These are phyloP conservation scores for Kluyveromyces aestuarii DNA, from an alignment of 805 yeast species.

Conservation along the genomic window DNA sequence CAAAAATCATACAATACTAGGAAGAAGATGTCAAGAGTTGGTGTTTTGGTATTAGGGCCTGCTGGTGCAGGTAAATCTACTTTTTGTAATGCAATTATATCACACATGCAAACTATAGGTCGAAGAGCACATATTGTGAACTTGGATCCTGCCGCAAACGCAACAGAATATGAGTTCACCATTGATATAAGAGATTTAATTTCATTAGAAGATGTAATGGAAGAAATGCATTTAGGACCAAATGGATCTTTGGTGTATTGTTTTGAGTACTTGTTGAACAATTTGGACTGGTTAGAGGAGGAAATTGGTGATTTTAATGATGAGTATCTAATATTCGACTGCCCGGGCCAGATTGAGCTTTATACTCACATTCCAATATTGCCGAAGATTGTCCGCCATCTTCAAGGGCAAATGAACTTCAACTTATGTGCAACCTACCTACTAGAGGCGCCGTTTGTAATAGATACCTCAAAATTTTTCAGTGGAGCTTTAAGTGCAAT, in stretches of 20 bases:
- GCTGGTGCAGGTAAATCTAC: slow-evolving; percentile 97
- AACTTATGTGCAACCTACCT: slow-evolving; percentile 87
- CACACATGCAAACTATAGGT: slow-evolving; percentile 84
- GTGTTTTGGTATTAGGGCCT: slow-evolving; percentile 89
- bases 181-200: slow-evolving; percentile 88
- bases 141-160: slow-evolving; percentile 95
- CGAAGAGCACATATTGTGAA: slow-evolving; percentile 92
- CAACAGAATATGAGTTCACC: slow-evolving; percentile 83
- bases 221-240: slow-evolving; percentile 87
- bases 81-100: slow-evolving; percentile 78
- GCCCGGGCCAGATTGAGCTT: slow-evolving; percentile 95
- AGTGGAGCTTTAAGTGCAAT: slow-evolving; percentile 94
- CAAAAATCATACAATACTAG: neutral
- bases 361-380: slow-evolving; percentile 91
- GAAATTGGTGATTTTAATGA: slow-evolving; percentile 94
- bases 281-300: slow-evolving; percentile 95
- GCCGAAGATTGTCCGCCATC: slow-evolving; percentile 81
- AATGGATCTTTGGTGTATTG: slow-evolving; percentile 92
- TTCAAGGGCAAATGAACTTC: slow-evolving; percentile 71
- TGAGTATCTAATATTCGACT: slow-evolving; percentile 88
- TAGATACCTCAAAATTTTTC: slow-evolving; percentile 86
- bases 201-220: slow-evolving; percentile 90
- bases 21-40: slow-evolving; percentile 76
- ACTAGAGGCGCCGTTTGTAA: slow-evolving; percentile 87
- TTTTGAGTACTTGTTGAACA: slow-evolving; percentile 81